These are phyloP conservation scores for Penicillium roqueforti DNA, from an alignment of 495 filamentous ascomycete species.

Conservation along the genomic window DNA sequence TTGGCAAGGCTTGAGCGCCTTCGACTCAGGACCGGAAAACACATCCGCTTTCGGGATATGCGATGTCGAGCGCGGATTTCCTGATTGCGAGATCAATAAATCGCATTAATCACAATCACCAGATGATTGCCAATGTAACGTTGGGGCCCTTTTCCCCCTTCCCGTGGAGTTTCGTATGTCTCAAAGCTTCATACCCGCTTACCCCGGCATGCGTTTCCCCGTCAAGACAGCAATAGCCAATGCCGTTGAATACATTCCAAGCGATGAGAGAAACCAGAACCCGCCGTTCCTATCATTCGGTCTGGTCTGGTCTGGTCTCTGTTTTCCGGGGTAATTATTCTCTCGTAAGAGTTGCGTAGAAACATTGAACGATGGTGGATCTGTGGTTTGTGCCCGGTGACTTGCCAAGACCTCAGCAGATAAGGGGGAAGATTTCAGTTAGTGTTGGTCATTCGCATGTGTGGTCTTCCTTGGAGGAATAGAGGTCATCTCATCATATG, in stretches of 20 bases:
- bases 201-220: background rate
- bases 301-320: background rate
- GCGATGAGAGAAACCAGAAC: background rate
- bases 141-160: slow-evolving; percentile 18
- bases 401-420: slow-evolving; percentile 18
- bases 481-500: background rate
- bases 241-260: background rate
- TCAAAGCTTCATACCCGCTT: background rate
- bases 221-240: slow-evolving; percentile 10
- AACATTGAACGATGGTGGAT: slow-evolving; percentile 19
- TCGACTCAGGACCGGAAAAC: too few relatives aligned
- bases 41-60: too few relatives aligned
- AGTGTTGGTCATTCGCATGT: slow-evolving; percentile 24
- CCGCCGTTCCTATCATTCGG: background rate
- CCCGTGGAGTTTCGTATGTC: background rate
- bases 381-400: slow-evolving; percentile 2
- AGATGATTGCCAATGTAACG: slow-evolving; percentile 16
- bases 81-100: too few relatives aligned
- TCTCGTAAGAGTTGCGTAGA: slow-evolving; percentile 23
- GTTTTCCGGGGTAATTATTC: slow-evolving; percentile 28
- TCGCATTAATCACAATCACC: too few relatives aligned
- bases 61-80: too few relatives aligned
- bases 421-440: slow-evolving; percentile 19
- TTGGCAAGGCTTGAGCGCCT: too few relatives aligned
- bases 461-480: background rate